Evolutionary conservation across 345 rosid species (phyloP), one percentile per base, ranked within the genome.

Genomic region (Moricandia moricandioides): DNA sequence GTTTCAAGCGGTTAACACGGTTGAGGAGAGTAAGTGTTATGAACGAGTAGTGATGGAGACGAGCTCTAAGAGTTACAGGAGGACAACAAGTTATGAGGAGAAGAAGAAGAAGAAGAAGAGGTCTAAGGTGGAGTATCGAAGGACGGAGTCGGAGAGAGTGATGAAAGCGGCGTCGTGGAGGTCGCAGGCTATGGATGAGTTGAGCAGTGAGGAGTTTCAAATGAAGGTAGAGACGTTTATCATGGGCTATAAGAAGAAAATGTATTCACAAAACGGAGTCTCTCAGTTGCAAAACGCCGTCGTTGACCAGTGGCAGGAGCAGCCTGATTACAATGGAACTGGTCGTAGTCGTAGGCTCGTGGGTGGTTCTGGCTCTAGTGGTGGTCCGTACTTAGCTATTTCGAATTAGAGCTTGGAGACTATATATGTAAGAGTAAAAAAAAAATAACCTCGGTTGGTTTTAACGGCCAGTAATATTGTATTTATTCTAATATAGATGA

Each of bases 201-300:
- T 80, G 69, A 83, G 80, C 62, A 78, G 21, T 16, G 83, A 83
- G 59, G 80, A 83, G 75, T 67, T 83, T 63, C 75, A 65, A 26
- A 29, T 3, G 66, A 78, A 43, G 47, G 40, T 83, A 7, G 84
- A 83, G 62, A 74, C 70, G 26, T 83, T 80, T 70, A 80, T 80
- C n/a, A 56, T 39, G 27, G 65, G 59, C 16, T 67, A 10, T 1
- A 56, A 34, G 33, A 80, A 73, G 74, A 79, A 34, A 52, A 59
- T 49, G 30, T 58, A 17, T 24, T 47, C 6, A 4, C 40, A 1
- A 29, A 29, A 29, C 31, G 31, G 31, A 29, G 31, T 29, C 3
- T 29, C 31, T 29, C 31, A 29, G 31, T 30, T 31, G 47, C 55
- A 11, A 33, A 33, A 67, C 72, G 71, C 62, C 8, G 7, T 3